Percentiles rank a stretch among this genome's conserved stretches.
These are phyloP conservation scores for Leccinum longicurvipes DNA, from an alignment of 768 basidiomycete genomes.

Conservation along the genomic window DNA sequence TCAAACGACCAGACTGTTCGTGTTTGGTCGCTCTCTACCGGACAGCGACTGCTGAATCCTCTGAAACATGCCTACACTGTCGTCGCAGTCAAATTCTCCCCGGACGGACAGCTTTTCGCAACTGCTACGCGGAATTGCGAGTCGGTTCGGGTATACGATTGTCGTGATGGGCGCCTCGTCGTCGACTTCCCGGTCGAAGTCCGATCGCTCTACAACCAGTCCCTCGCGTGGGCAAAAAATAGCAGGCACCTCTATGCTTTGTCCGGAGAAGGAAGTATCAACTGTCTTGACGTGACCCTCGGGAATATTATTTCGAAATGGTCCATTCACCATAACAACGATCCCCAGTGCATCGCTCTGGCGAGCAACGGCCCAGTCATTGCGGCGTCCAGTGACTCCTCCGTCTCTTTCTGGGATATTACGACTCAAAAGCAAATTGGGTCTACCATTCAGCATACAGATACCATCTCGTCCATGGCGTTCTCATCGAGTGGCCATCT, in stretches of 20 bases:
- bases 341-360: background rate
- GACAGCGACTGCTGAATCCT: background rate
- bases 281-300: background rate
- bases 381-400: background rate
- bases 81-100: conserved; percentile 9
- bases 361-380: background rate
- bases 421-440: background rate
- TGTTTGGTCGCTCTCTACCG: conserved; percentile 8
- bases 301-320: background rate
- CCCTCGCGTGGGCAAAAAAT: background rate
- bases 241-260: background rate
- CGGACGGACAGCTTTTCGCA: conserved; percentile 1
- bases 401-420: background rate
- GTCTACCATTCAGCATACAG: background rate
- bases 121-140: background rate
- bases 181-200: background rate
- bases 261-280: background rate
- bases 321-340: background rate
- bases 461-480: background rate
- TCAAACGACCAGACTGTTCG: background rate
- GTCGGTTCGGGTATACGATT: conserved; percentile 2
- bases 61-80: background rate
- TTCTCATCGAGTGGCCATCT: background rate
- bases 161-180: background rate
- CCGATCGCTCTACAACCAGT: background rate